Conservation (phyloP, 1,284 basidiomycete genomes). For the Polyporus tsugae region DNA sequence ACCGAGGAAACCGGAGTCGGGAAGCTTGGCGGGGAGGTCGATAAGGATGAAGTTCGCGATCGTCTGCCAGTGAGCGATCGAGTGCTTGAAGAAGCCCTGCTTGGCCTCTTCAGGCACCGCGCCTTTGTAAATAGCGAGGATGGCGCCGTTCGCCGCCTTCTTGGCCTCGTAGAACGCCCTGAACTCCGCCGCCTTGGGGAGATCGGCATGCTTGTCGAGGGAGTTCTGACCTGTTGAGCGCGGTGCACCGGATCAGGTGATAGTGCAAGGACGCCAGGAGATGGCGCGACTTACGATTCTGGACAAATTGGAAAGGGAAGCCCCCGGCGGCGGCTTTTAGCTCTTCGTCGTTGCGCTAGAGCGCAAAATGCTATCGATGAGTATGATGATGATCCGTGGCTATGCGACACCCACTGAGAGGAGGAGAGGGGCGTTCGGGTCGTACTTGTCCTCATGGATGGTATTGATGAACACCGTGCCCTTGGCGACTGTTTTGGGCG, state of each 20-base stretch:
- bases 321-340: conserved; percentile 51
- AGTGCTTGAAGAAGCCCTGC: conserved; percentile 50
- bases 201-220: conserved; percentile 51
- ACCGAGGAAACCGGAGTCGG: conserved; percentile 55
- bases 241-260: not conserved
- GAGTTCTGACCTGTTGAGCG: conserved; percentile 48
- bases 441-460: conserved; percentile 62
- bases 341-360: conserved; percentile 60
- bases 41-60: conserved; percentile 50
- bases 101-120: conserved; percentile 46
- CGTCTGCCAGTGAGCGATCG: conserved; percentile 50
- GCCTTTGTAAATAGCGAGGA: conserved; percentile 55
- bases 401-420: conserved; percentile 49
- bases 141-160: conserved; percentile 53
- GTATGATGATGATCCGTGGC: conserved; percentile 3
- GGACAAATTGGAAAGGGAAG: conserved; percentile 50
- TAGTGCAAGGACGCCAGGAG: not conserved
- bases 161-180: conserved; percentile 63
- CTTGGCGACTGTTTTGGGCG: conserved; percentile 49
- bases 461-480: conserved; percentile 50
- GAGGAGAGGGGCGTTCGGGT: conserved; percentile 65
- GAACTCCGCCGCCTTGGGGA: conserved; percentile 53
- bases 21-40: conserved; percentile 51
- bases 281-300: conserved; percentile 52
- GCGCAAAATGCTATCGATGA: conserved; percentile 8